These are phyloP conservation scores for Fragaria vesca DNA, from an alignment of 306 rosid genomes.

Conservation along the genomic window DNA sequence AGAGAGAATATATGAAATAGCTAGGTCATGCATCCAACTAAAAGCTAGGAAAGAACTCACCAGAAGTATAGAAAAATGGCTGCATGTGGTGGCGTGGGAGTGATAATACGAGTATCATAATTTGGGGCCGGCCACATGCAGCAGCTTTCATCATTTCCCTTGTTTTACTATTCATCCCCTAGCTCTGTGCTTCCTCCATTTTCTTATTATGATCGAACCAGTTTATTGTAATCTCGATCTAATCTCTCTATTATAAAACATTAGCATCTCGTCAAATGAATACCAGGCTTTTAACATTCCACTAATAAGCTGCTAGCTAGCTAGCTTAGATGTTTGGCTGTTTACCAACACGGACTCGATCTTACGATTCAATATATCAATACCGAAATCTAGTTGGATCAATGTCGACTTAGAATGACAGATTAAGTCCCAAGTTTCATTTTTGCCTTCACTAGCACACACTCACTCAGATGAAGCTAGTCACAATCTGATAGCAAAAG, in stretches of 20 bases:
- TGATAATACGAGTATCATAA: slow-evolving; percentile 34
- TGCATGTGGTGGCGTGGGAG: slow-evolving; percentile 78
- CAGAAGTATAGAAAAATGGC: slow-evolving; percentile 42
- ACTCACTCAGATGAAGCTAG: too few relatives aligned
- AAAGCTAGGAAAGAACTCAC: slow-evolving; percentile 20
- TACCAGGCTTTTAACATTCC: too few relatives aligned
- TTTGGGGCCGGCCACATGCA: slow-evolving; percentile 58
- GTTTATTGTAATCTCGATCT: background rate
- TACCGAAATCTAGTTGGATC: too few relatives aligned
- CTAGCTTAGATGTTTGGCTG: too few relatives aligned
- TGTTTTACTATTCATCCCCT: slow-evolving; percentile 31
- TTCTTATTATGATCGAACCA: background rate
- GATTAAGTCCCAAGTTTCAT: background rate
- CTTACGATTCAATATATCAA: too few relatives aligned
- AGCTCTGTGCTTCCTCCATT: background rate
- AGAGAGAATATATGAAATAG: background rate
- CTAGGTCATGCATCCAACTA: slow-evolving; percentile 17
- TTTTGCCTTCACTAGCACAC: background rate
- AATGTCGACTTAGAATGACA: too few relatives aligned
- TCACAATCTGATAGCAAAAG: too few relatives aligned
- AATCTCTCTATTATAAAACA: background rate
- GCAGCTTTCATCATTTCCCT: slow-evolving; percentile 17
- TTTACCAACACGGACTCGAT: too few relatives aligned
- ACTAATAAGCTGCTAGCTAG: too few relatives aligned
- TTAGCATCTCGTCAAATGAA: too few relatives aligned